These are phyloP conservation scores for Microstroma glucosiphilum DNA, from an alignment of 1,284 basidiomycete genomes.

Conservation along the genomic window DNA sequence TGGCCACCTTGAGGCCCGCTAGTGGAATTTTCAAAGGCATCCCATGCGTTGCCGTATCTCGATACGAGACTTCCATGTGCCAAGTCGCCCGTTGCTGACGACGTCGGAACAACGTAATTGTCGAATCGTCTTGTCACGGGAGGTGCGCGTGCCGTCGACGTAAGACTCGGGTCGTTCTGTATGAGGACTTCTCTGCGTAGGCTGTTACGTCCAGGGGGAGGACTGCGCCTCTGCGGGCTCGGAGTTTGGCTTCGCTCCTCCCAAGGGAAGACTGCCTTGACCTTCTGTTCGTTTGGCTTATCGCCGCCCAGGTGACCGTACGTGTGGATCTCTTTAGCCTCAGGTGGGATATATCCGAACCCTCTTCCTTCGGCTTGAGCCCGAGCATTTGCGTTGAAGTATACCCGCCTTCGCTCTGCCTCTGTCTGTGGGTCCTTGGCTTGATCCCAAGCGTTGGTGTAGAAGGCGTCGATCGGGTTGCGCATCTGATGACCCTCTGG, in stretches of 20 bases:
- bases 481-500: constrained; percentile 53
- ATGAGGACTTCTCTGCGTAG: too few relatives aligned
- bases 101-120: too few relatives aligned
- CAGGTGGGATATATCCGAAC: constrained; percentile 18
- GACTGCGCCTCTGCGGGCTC: too few relatives aligned
- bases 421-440: constrained; percentile 15
- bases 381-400: constrained; percentile 57
- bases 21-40: neutral
- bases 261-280: constrained; percentile 87
- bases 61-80: constrained; percentile 1
- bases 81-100: neutral
- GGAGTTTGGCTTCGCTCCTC: constrained; percentile 56
- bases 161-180: too few relatives aligned
- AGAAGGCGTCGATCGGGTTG: constrained; percentile 52
- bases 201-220: too few relatives aligned
- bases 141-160: too few relatives aligned
- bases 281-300: constrained; percentile 65
- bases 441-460: constrained; percentile 56
- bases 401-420: constrained; percentile 23
- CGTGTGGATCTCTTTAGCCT: constrained; percentile 48
- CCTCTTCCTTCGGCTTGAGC: constrained; percentile 8
- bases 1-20: neutral
- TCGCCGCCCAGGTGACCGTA: constrained; percentile 53
- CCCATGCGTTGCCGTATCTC: neutral
- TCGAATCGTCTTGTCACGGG: too few relatives aligned